A percentile compares a stretch with the other conserved stretches of the same genome.
Conservation (phyloP, 129 eudicot genomes). For the Saussurea involucrata region DNA sequence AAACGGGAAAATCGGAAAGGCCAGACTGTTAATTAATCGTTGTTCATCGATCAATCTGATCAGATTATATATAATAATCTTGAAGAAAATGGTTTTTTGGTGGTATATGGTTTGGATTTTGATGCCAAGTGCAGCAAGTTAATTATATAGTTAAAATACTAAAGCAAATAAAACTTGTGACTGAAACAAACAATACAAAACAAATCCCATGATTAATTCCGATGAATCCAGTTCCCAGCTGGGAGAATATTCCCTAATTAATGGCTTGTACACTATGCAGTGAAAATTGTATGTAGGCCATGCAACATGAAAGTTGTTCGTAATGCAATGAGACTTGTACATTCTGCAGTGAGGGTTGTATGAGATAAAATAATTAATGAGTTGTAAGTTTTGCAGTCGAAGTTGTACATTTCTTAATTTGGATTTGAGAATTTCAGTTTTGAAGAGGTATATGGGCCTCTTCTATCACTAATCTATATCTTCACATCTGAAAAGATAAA, state of each 20-base stretch:
- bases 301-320: no score
- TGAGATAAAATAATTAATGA: no score
- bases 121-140: slow-evolving; percentile 12
- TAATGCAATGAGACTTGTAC: no score
- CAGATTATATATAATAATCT: not conserved
- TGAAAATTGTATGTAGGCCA: no score
- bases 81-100: slow-evolving; percentile 18
- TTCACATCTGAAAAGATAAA: not conserved
- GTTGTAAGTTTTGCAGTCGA: no score
- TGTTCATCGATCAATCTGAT: not conserved
- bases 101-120: slow-evolving; percentile 15
- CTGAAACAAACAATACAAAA: not conserved
- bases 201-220: not conserved
- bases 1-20: not conserved
- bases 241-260: not conserved
- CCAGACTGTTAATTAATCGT: not conserved
- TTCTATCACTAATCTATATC: not conserved
- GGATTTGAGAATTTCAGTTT: no score
- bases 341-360: no score
- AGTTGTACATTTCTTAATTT: no score
- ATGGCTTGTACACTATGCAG: not conserved
- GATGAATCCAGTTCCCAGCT: not conserved
- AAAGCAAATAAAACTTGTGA: not conserved
- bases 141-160: not conserved
- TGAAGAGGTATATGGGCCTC: no score